Evolutionary conservation across 2,329 filamentous ascomycete genomes (phyloP), one percentile per base, ranked within the genome.

Genomic region (Rhynchosporium secalis): DNA sequence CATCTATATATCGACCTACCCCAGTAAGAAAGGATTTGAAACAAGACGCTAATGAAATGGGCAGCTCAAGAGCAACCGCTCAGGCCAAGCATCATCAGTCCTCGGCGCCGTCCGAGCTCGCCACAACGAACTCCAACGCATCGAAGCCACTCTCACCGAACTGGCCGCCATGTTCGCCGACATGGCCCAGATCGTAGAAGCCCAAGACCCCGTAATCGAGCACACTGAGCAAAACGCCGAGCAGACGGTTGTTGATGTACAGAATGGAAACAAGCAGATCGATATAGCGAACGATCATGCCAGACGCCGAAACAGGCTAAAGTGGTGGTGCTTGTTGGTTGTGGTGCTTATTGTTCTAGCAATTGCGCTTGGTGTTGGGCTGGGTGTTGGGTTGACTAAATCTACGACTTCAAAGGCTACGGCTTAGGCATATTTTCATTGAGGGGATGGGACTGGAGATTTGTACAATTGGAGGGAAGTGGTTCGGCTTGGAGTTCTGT

Each of bases 61-160:
- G 66, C 68, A 92, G 89, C 86, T 93, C 72, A 87, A 86, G 72
- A 85, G 82, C 70, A 92, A 91, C 80, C 88, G 88, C 67, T 85
- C 84, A 49, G 88, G 87, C 61, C 88, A 91, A 72, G 90, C 89
- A 47, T 84, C 82, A 56, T 86, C 87, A 15, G 86, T 92, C 7
- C 85, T 94, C 56, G 89, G 89, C 67, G 88, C 89, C 66, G 91
- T 94, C 45, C 88, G 89, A 68, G 90, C 89, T 43, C 89, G 91
- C 61, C 91, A 94, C 80, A 91, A 90, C 73, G 91, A 94, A 77
- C 87, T 94, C 66, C 85, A 91, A 77, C 86, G 85, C 75, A 94
- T 95, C 69, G 90, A 94, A 76, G 81, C 84, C 73, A 92, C 89
- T 5, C 82, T 94, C 67, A 78, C 79, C 41, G 88, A 94, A 74